phyloP scores from a whole-genome alignment of 768 basidiomycete genomes.

The Phanerochaete carnosa region DNA sequence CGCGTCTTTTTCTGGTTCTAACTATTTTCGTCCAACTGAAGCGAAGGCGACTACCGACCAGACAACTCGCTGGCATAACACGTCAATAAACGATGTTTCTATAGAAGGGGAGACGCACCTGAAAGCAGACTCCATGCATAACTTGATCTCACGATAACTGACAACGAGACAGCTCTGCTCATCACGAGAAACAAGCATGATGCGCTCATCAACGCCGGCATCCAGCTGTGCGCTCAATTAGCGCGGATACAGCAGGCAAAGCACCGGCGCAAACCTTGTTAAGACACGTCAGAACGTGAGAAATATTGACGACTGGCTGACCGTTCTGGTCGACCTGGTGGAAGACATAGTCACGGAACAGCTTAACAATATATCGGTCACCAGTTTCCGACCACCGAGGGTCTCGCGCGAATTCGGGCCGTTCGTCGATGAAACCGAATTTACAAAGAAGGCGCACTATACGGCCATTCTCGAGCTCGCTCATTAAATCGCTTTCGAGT shows the following conservation, averaged over 20 bases:
- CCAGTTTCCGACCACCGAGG: conserved; percentile 98
- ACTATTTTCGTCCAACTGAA: conserved; percentile 43
- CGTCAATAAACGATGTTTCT: background rate
- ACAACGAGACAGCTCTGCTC: conserved; percentile 96
- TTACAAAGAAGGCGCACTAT: conserved; percentile 88
- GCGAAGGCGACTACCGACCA: background rate
- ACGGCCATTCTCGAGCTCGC: conserved; percentile 92
- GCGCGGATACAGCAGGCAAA: background rate
- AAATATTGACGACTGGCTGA: conserved; percentile 84
- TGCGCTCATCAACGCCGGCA: conserved; percentile 86
- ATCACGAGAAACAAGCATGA: conserved; percentile 93
- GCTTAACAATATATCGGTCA: conserved; percentile 95
- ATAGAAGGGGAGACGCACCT: conserved; percentile 45
- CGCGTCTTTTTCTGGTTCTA: conserved; percentile 68
- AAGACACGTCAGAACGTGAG: conserved; percentile 87
- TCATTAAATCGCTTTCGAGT: conserved; percentile 78
- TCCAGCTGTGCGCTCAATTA: conserved; percentile 63
- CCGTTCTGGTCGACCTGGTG: conserved; percentile 94
- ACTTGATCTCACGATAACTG: conserved; percentile 87
- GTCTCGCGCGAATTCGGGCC: conserved; percentile 97
- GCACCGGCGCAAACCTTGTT: conserved; percentile 65
- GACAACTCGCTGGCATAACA: background rate
- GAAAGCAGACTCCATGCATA: conserved; percentile 81
- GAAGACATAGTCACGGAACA: conserved; percentile 98
- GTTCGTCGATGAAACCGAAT: conserved; percentile 97